Base-by-base conservation (phyloP, 2,329 filamentous ascomycete genomes). In the Drechslerella stenobrocha region DNA sequence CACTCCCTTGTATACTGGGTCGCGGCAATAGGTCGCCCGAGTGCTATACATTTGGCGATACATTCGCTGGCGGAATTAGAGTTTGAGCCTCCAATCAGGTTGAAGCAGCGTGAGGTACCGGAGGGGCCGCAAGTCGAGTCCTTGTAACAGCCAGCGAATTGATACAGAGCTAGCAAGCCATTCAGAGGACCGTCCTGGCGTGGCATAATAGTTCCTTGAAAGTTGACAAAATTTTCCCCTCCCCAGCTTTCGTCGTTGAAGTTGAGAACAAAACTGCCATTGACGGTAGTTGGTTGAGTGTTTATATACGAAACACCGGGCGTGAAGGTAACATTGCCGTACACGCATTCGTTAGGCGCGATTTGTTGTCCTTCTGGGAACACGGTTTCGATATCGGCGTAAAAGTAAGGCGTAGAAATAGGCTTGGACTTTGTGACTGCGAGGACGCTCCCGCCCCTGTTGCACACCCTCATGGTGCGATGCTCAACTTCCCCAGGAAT, bases 211-310 rank as follows among this genome's bases (percentile, higher is more conserved):
- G 74, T 76, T 1, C 75, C 76, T 30, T 72, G 73, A 26, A 77
- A 67, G 30, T 67, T 74, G 1, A 72, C 55, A 37, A 79, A 74
- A 18, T 76, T 73, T 55, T 77, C 76, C 15, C 77, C 73, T 1
- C 77, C 78, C 55, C 78, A 79, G 4, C 65, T 75, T 2, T 76
- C 73, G 66, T 79, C 78, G 56, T 78, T 77, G 3, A 76, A 76
- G 61, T 78, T 79, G 40, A 79, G 71, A 13, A 76, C 77, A 76
- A 78, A 80, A 2, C 71, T 58, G 37, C 73, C 73, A 1, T 65
- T 72, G 2, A 77, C 70, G 5, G 69, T 58, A 37, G 75, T 74
- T 8, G 70, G 51, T 11, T 35, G 44, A 7, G 55, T 60, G 23
- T 67, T 67, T 11, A 67, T 60, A 20, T 67, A 67, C 7, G 63